phyloP scores from a whole-genome alignment of 371 early-diverging fungal genomes.

The Rhizopus delemar region DNA sequence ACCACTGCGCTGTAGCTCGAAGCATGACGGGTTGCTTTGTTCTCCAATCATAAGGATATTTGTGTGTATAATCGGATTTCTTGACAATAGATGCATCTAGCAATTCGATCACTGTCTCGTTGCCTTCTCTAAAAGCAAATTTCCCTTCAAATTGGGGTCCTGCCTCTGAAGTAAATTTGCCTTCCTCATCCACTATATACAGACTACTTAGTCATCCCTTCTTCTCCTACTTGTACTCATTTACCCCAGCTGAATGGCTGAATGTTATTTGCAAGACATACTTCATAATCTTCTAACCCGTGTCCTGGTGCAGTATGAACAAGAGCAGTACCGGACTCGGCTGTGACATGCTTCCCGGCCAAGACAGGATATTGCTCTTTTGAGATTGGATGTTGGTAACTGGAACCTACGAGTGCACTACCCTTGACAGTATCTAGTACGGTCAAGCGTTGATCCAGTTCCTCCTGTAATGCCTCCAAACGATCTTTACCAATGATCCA shows the following conservation, averaged over 20 bases:
- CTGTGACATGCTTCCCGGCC: constrained; percentile 77
- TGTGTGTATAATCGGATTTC: constrained; percentile 62
- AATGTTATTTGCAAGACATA: constrained; percentile 64
- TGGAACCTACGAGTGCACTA: constrained; percentile 59
- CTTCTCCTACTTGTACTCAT: neutral
- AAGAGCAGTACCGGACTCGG: constrained; percentile 85
- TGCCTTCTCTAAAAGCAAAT: constrained; percentile 67
- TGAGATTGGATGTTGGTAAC: constrained; percentile 75
- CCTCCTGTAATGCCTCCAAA: constrained; percentile 35
- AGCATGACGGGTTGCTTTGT: constrained; percentile 87
- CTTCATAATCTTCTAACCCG: constrained; percentile 93
- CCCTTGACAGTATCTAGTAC: constrained; percentile 50
- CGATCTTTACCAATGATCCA: constrained; percentile 58
- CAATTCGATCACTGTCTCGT: constrained; percentile 57
- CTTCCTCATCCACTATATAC: constrained; percentile 75
- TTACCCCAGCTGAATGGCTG: constrained; percentile 58
- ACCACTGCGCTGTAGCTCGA: constrained; percentile 87
- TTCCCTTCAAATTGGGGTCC: constrained; percentile 65
- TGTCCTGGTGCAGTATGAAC: constrained; percentile 97
- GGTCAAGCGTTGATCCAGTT: constrained; percentile 14
- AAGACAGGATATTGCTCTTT: constrained; percentile 52
- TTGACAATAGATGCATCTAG: constrained; percentile 53
- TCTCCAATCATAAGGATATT: constrained; percentile 93
- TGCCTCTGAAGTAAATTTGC: constrained; percentile 75
- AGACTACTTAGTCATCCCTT: neutral